phyloP scores from a whole-genome alignment of 1,284 basidiomycete genomes.

The Cerrena zonata region DNA sequence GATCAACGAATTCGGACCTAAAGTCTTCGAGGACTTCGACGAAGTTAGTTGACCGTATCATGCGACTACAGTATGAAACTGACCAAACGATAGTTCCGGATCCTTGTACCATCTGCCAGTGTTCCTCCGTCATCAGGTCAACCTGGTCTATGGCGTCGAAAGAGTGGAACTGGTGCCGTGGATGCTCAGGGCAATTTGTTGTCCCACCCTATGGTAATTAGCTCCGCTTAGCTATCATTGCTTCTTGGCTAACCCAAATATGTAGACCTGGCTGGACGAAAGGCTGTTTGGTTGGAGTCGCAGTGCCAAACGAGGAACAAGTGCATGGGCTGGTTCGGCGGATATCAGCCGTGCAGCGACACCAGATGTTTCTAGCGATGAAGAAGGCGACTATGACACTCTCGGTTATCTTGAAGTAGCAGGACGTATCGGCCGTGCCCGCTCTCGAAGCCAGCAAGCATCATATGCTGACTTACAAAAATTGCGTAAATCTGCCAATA shows the following conservation, averaged over 20 bases:
- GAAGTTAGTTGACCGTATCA: conserved; percentile 45
- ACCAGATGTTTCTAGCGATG: conserved; percentile 69
- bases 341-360: conserved; percentile 62
- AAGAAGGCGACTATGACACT: conserved; percentile 75
- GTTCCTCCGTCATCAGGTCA: conserved; percentile 71
- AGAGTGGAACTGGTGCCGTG: conserved; percentile 68
- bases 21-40: conserved; percentile 85
- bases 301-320: conserved; percentile 65
- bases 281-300: conserved; percentile 87
- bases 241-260: not conserved
- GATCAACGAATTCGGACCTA: conserved; percentile 87
- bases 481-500: conserved; percentile 37
- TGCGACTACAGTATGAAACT: conserved; percentile 1
- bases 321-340: conserved; percentile 64
- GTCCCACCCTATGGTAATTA: conserved; percentile 69
- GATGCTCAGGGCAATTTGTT: conserved; percentile 76
- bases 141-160: conserved; percentile 67
- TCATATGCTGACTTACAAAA: conserved; percentile 77
- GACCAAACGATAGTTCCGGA: conserved; percentile 53
- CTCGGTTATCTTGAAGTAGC: conserved; percentile 58
- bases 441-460: conserved; percentile 60
- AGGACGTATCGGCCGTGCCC: conserved; percentile 28
- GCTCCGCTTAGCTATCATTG: not conserved
- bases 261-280: conserved; percentile 84
- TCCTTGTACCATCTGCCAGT: conserved; percentile 76